A percentile compares a stretch with the other conserved stretches of the same genome.
phyloP scores from a whole-genome alignment of 129 eudicot genomes.

The Apium graveolens region DNA sequence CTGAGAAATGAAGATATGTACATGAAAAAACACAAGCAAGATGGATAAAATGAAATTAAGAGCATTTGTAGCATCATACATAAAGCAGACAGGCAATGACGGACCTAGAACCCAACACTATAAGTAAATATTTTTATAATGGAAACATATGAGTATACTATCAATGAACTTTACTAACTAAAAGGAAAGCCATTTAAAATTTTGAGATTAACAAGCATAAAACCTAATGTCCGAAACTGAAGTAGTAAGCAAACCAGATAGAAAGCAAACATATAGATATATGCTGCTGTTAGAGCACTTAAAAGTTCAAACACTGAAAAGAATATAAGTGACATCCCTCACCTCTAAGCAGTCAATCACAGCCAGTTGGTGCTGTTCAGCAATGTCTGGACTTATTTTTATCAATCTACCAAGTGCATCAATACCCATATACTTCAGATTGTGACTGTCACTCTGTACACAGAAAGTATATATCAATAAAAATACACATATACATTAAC shows the following conservation, averaged over 20 bases:
- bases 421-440: slow-evolving; percentile 91
- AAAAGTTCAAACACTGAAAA: too few relatives aligned
- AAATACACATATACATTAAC: neutral
- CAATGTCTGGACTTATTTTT: slow-evolving; percentile 84
- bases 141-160: neutral
- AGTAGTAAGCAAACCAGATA: neutral
- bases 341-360: slow-evolving; percentile 99
- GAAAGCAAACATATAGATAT: neutral
- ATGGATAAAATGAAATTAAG: neutral
- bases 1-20: neutral
- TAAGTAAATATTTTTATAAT: neutral
- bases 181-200: neutral
- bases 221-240: neutral
- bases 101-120: neutral
- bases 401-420: slow-evolving; percentile 96
- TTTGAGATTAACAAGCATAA: neutral
- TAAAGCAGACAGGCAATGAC: neutral
- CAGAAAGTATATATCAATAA: neutral
- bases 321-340: slow-evolving; percentile 12
- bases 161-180: neutral
- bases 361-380: slow-evolving; percentile 99
- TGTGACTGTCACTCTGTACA: slow-evolving; percentile 91
- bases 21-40: neutral
- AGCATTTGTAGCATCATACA: neutral
- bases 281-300: neutral